phyloP scores from a whole-genome alignment of 2,329 filamentous ascomycete genomes.

The Leptographium flavum region DNA sequence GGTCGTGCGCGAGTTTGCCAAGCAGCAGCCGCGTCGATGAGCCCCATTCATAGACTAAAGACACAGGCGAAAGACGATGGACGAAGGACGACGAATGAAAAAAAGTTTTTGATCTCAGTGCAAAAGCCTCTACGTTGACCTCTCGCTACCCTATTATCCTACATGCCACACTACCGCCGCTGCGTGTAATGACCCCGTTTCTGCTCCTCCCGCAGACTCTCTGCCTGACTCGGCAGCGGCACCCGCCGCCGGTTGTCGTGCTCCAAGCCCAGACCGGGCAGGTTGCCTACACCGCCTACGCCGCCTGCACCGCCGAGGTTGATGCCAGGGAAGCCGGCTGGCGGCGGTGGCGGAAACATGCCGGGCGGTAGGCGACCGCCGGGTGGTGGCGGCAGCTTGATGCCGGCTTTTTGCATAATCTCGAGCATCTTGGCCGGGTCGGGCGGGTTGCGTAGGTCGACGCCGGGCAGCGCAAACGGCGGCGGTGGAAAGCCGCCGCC shows the following conservation, averaged over 20 bases:
- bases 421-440: constrained; percentile 48
- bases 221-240: constrained; percentile 70
- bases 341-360: constrained; percentile 28
- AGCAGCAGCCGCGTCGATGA: constrained; percentile 28
- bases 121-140: too few relatives aligned
- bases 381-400: constrained; percentile 43
- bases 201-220: constrained; percentile 68
- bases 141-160: background rate
- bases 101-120: too few relatives aligned
- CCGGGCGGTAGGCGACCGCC: constrained; percentile 30
- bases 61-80: too few relatives aligned
- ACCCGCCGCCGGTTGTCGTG: constrained; percentile 37
- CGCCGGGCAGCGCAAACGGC: constrained; percentile 35
- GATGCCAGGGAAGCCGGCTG: constrained; percentile 17
- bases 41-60: too few relatives aligned
- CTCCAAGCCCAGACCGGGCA: constrained; percentile 19
- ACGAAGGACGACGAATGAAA: too few relatives aligned
- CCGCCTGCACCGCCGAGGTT: too few relatives aligned
- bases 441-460: constrained; percentile 45
- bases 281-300: too few relatives aligned
- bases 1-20: constrained; percentile 65
- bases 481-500: constrained; percentile 19
- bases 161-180: constrained; percentile 10
- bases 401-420: constrained; percentile 50
- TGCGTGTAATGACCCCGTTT: constrained; percentile 46